Base-by-base conservation (phyloP, 2,329 filamentous ascomycete genomes). In the Colletotrichum sp. region DNA sequence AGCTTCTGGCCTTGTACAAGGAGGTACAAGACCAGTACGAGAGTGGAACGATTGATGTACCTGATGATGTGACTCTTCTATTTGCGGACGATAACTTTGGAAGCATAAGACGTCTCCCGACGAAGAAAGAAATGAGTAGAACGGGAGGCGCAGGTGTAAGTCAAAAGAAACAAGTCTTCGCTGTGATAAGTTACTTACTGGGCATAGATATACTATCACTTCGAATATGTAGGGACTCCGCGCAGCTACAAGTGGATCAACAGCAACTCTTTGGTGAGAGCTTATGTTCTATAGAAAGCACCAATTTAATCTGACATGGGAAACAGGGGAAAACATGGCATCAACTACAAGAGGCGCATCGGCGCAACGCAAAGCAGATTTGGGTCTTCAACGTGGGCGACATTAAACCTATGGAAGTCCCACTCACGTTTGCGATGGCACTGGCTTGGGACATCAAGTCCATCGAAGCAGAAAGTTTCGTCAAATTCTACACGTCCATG, bases 381-480 rank as follows among this genome's bases (percentile, higher is more conserved):
- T 93, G 91, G 91, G 85, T 93, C 24, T 90, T 93, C 75, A 93
- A 93, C 57, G 89, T 93, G 2, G 91, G 91, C 13, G 91, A 93
- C 77, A 84, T 93, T 60, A 93, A 93, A 79, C 89, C 90, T 1
- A 84, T 90, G 24, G 90, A 92, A 80, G 82, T 90, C 0, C 88
- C 90, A 0, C 88, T 91, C 72, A 88, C 86, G 30, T 90, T 91
- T 79, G 90, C 88, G 77, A 86, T 92, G 79, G 87, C 89, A 18
- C 83, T 92, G 44, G 91, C 91, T 0, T 93, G 91, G 83, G 86
- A 93, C 70, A 86, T 91, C 22, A 82, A 87, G 8, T 82, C 81
- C 2, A 84, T 89, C 30, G 88, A 86, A 8, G 79, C 84, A 6
- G 85, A 89, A 1, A 89, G 90, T 63, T 69, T 76, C 8, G 24